Base-by-base conservation (phyloP, 495 filamentous ascomycete species). In the Thermothielavioides terrestris region DNA sequence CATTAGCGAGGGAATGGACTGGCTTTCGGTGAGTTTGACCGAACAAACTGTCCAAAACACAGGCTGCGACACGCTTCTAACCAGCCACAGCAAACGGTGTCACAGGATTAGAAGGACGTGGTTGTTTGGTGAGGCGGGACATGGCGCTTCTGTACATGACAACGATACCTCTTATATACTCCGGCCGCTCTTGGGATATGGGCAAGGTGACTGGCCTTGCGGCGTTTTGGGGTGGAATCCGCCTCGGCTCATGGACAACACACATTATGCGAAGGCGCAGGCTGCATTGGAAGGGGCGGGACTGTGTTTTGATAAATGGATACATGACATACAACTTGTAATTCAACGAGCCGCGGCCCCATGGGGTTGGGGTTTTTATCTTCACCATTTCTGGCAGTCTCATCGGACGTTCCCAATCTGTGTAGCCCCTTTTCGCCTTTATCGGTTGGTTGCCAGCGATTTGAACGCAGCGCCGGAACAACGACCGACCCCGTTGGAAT, bases 1-100 rank as follows among this genome's bases (percentile, higher is more conserved):
- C 59, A 83, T 98, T 22, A 84, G 80, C 47, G 92, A 98, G 65
- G 92, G 92, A 41, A 98, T 98, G 92, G 90, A 98, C 71, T 98
- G 92, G 92, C 69, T 98, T 63, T 89, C 92, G 78, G 90, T 95
- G 70, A 74, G 88, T 83, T 32, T n/a, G 18, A 9, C n/a, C 21
- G 41, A 5, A 43, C 30, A 41, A 21, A 8, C n/a, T 27, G 30
- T 38, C 34, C 17, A 4, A 20, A 26, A 11, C 21, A 14, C 18
- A 28, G 15, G 9, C 26, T 50, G 25, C 14, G 14, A 14, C 15
- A 10, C 20, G 9, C 12, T 21, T n/a, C 64, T 62, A 48, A 68
- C 55, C 22, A 30, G 52, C 34, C 18, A 53, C 50, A 75, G 72
- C 70, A 74, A 72, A 75, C 72, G 37, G 72, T 75, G 48, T 59